Base-by-base conservation (phyloP, 73 alveolate genomes). In the Paramecium biaurelia region DNA sequence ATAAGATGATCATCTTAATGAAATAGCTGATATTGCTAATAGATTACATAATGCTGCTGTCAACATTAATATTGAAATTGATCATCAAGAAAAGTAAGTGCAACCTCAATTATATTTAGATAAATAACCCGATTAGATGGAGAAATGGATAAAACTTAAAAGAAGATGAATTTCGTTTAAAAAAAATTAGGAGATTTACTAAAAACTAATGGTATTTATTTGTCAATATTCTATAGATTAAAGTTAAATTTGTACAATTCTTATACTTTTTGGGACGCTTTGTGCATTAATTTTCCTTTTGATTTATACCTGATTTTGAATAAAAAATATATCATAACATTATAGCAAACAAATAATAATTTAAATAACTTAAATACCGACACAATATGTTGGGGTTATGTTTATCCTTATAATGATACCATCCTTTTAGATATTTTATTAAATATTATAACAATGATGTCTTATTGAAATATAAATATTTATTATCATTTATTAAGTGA, bases 21-120 rank as follows among this genome's bases (percentile, higher is more conserved):
- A 70, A 70, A 70, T 70, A 70, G 85, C 85, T 5, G 85, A 70
- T 70, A 70, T 70, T 30, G 85, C 85, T 7, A 70, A 70, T 70
- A 24, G 85, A 32, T 70, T 70, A 32, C 85, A 70, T 9, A 30
- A 70, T 70, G 85, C 85, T 24, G 85, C 85, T 24, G 7, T 6
- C 6, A 70, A 70, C 12, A 70, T 70, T 3, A 70, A 70, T 26
- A 37, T 26, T 12, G 85, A 70, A 70, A 70, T 70, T 28, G 38
- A 70, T n/a, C 32, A 70, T 30, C 28, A 70, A 70, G 85, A 32
- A 70, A 37, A 30, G 76, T 58, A 58, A 4, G 38, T 11, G 20
- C 6, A 58, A 21, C 11, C 6, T 47, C 14, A 3, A 58, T 18
- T 9, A 24, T 3, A 8, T 28, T 10, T 4, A 58, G 76, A 30